Base-by-base conservation (phyloP, 164 flowering plant genomes). In the Berberis thunbergii region DNA sequence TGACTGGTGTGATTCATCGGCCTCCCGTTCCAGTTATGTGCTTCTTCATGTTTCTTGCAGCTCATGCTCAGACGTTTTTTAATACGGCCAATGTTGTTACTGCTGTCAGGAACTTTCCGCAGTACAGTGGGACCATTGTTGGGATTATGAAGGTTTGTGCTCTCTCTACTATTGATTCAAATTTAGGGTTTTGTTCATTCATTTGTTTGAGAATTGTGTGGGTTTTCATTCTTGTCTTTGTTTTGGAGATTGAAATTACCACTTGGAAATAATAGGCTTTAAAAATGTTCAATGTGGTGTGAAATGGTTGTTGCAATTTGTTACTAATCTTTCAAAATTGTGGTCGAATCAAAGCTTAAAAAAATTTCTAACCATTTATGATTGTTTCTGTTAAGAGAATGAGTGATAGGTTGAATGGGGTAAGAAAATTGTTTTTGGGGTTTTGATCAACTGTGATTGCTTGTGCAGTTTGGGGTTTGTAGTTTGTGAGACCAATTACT, bases 61-160 rank as follows among this genome's bases (percentile, higher is more conserved):
- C 94, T 12, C 96, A 93, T 45, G 82, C 87, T 2, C 98, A 88
- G 83, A 89, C 97, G 7, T 89, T 86, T 69, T 86, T 85, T 68
- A 93, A 84, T 65, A 93, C 98, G 39, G 87, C 87, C 1, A 77
- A 85, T 57, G 98, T 89, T 52, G 96, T 93, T 40, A 80, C 86
- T 12, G 87, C 85, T n/a, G 89, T 93, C 1, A 74, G 67, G 58
- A 93, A 89, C 57, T 89, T 88, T 66, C 83, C 83, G 0, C 73
- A 73, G 52, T 80, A 83, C 53, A 74, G 94, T 49, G 98, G 98
- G 1, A 93, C 96, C 45, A 79, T 73, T 52, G 93, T 93, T 44
- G 97, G 98, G n/a, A 89, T 87, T 72, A 82, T 86, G 91, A 92
- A 89, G 98, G 96, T 89, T 6, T 58, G 41, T 49, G 26, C n/a